phyloP scores from a whole-genome alignment of 139 green algal genomes.

The Coccomyxa sp. region DNA sequence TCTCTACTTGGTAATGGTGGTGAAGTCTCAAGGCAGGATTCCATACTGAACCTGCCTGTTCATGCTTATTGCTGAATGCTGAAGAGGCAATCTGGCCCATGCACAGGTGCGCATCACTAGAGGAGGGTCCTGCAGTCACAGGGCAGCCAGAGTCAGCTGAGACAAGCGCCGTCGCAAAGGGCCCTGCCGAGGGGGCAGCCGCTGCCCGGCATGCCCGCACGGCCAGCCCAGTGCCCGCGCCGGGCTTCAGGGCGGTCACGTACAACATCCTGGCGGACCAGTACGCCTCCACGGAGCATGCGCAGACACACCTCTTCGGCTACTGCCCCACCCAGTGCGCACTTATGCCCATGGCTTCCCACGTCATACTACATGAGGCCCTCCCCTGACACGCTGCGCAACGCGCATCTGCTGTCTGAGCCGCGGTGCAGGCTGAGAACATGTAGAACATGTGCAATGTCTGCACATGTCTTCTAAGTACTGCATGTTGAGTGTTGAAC shows the following conservation, averaged over 20 bases:
- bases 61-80: not conserved
- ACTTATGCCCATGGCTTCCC: too few relatives aligned
- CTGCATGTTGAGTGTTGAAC: too few relatives aligned
- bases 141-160: not conserved
- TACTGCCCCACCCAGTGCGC: slow-evolving; percentile 57
- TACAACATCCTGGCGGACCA: slow-evolving; percentile 96
- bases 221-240: slow-evolving; percentile 5
- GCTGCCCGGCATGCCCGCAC: slow-evolving; percentile 14
- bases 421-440: too few relatives aligned
- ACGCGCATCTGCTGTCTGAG: too few relatives aligned
- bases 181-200: slow-evolving; percentile 22
- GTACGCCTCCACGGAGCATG: slow-evolving; percentile 68
- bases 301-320: slow-evolving; percentile 66
- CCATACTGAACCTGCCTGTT: not conserved
- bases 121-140: not conserved
- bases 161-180: slow-evolving; percentile 31
- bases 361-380: not conserved
- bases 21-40: too few relatives aligned
- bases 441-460: too few relatives aligned
- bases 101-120: not conserved
- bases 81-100: not conserved
- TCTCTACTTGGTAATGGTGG: not conserved
- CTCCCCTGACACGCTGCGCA: not conserved
- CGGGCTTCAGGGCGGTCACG: slow-evolving; percentile 64
- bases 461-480: too few relatives aligned